Evolutionary conservation across 139 green algal genomes (phyloP), one percentile per base, ranked within the genome.

Genomic region (Gonium pectorale): DNA sequence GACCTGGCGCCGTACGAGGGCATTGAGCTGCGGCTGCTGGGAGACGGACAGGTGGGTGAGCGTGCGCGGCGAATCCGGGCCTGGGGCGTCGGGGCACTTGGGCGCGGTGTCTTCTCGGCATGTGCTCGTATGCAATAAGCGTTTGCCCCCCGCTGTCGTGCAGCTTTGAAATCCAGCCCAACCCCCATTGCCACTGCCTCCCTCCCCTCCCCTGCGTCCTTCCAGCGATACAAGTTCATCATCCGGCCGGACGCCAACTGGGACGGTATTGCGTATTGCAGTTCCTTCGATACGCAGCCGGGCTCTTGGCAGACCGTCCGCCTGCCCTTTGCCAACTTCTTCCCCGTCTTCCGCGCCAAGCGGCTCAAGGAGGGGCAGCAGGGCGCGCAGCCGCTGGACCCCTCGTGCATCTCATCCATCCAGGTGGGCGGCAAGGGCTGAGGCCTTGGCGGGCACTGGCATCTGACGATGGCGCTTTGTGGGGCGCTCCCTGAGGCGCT

Each of bases 141-240:
- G n/a, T n/a, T n/a, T n/a, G n/a, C n/a, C n/a, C n/a, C n/a, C n/a
- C n/a, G n/a, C n/a, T n/a, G n/a, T n/a, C n/a, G n/a, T n/a, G n/a
- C n/a, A n/a, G n/a, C n/a, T n/a, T n/a, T n/a, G n/a, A n/a, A n/a
- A n/a, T n/a, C n/a, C n/a, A n/a, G n/a, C n/a, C n/a, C n/a, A n/a
- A n/a, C n/a, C n/a, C n/a, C n/a, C n/a, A n/a, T n/a, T n/a, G n/a
- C n/a, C n/a, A n/a, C n/a, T n/a, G n/a, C n/a, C 0, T 35, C 26
- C 51, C 46, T 2, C 31, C 52, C 2, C 35, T 37, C 35, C 38
- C 21, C 3, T 26, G 19, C 35, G 3, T 17, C 11, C 35, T 27
- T 22, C 5, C 87, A 94, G 83, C 90, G 97, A 1, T 98, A 97
- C 92, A 99, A 99, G 92, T 80, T 96, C 68, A 97, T 98, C 81